Evolutionary conservation across 306 rosid species (phyloP).

Genomic region (Astragalus glycyphyllos): DNA sequence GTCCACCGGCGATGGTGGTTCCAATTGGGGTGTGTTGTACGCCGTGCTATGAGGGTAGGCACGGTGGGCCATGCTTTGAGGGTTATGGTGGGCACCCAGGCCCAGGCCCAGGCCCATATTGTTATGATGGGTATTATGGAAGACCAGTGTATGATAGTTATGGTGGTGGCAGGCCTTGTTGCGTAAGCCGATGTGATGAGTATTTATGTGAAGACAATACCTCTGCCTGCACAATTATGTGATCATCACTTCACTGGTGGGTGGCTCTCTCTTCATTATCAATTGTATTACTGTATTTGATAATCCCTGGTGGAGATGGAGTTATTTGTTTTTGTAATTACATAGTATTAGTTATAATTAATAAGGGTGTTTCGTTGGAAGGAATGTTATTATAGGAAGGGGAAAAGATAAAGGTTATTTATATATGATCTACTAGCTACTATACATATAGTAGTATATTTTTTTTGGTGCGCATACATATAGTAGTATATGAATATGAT

Average conservation of each 20-base stretch:
- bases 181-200: slow-evolving; percentile 52
- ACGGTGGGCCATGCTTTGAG: slow-evolving; percentile 51
- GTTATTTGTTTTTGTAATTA: background rate
- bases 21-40: slow-evolving; percentile 46
- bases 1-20: slow-evolving; percentile 1
- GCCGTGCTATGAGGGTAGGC: slow-evolving; percentile 46
- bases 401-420: background rate
- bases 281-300: background rate
- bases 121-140: slow-evolving; percentile 48
- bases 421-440: too few relatives aligned
- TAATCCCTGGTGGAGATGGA: background rate
- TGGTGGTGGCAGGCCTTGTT: slow-evolving; percentile 53
- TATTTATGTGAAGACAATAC: slow-evolving; percentile 60
- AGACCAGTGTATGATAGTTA: slow-evolving; percentile 65
- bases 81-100: slow-evolving; percentile 42
- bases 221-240: slow-evolving; percentile 62
- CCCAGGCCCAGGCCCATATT: background rate
- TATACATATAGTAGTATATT: too few relatives aligned
- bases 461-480: too few relatives aligned
- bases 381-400: background rate
- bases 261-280: background rate
- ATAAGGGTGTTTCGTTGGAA: slow-evolving; percentile 1
- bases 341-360: background rate
- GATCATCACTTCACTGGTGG: background rate
- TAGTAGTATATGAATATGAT: too few relatives aligned